Percentiles rank a stretch among this genome's conserved stretches.
phyloP scores from a whole-genome alignment of 2,329 filamentous ascomycete species.

The Eutypella sp. region DNA sequence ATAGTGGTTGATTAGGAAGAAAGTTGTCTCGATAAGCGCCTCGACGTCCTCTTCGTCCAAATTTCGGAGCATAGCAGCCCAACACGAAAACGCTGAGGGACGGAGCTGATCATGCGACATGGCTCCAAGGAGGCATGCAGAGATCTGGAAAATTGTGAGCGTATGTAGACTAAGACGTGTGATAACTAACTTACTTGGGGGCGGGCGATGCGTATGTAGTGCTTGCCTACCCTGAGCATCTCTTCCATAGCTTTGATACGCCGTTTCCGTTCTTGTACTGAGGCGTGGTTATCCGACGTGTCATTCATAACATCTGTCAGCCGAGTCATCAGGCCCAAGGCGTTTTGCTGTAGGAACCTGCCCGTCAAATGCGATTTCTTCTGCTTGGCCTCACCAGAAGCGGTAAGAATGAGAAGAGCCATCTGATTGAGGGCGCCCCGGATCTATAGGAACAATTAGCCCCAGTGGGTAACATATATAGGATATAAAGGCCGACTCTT shows the following conservation, averaged over 20 bases:
- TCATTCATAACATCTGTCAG: conserved; percentile 78
- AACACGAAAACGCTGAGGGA: conserved; percentile 74
- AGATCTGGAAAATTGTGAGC: conserved; percentile 62
- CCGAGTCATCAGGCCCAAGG: conserved; percentile 79
- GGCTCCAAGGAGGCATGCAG: conserved; percentile 84
- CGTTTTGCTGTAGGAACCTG: conserved; percentile 74
- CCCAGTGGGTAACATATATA: conserved; percentile 1
- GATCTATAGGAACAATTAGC: conserved; percentile 35
- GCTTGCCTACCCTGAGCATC: conserved; percentile 73
- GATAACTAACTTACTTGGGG: conserved; percentile 63
- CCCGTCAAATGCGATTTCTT: conserved; percentile 57
- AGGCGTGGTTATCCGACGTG: conserved; percentile 45
- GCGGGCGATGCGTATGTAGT: conserved; percentile 70
- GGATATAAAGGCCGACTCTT: conserved; percentile 23
- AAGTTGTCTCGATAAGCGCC: conserved; percentile 78
- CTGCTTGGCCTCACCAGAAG: conserved; percentile 37
- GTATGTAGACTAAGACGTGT: neutral
- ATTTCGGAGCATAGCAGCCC: conserved; percentile 71
- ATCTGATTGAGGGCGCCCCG: conserved; percentile 44
- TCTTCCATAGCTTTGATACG: conserved; percentile 82
- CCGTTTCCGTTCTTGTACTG: conserved; percentile 64
- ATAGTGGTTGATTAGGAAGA: conserved; percentile 78
- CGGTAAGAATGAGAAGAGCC: conserved; percentile 34
- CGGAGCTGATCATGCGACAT: conserved; percentile 71
- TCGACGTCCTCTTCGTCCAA: conserved; percentile 76